These are phyloP conservation scores for Metschnikowia picachoensis DNA, from an alignment of 805 yeast species.

Conservation along the genomic window DNA sequence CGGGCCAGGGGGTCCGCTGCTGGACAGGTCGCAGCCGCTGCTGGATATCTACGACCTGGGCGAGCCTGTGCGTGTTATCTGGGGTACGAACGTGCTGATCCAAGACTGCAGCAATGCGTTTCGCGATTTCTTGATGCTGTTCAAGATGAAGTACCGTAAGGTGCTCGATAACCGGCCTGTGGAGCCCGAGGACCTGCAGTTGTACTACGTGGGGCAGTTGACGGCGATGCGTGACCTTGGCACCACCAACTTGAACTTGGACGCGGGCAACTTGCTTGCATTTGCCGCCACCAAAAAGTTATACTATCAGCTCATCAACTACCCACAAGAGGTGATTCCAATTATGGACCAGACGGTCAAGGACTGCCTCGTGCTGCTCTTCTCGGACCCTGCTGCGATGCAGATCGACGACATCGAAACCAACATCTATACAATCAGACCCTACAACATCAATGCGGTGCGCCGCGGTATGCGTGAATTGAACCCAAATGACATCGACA, in stretches of 20 bases:
- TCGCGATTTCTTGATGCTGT: conserved; percentile 78
- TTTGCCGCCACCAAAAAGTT: conserved; percentile 73
- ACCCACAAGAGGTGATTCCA: conserved; percentile 96
- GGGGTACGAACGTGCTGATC: conserved; percentile 98
- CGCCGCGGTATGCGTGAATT: conserved; percentile 83
- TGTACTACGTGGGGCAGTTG: conserved; percentile 70
- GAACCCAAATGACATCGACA: conserved; percentile 93
- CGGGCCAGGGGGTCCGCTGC: conserved; percentile 20
- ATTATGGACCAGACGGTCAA: conserved; percentile 96
- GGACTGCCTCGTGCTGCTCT: conserved; percentile 75
- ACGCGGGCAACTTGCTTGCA: conserved; percentile 73
- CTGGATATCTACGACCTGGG: conserved; percentile 28
- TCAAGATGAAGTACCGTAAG: conserved; percentile 72
- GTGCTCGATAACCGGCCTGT: conserved; percentile 39
- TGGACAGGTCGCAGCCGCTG: conserved; percentile 23
- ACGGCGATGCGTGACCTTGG: conserved; percentile 75
- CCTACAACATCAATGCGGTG: conserved; percentile 69
- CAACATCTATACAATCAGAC: conserved; percentile 80
- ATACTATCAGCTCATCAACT: conserved; percentile 81
- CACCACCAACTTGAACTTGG: conserved; percentile 77
- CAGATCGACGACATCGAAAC: conserved; percentile 70
- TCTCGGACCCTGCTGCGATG: conserved; percentile 23
- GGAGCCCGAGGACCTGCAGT: conserved; percentile 59
- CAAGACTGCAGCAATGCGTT: conserved; percentile 80
- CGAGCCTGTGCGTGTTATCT: conserved; percentile 86